Evolutionary conservation across 345 rosid species (phyloP).

Genomic region (Corymbia maculata): DNA sequence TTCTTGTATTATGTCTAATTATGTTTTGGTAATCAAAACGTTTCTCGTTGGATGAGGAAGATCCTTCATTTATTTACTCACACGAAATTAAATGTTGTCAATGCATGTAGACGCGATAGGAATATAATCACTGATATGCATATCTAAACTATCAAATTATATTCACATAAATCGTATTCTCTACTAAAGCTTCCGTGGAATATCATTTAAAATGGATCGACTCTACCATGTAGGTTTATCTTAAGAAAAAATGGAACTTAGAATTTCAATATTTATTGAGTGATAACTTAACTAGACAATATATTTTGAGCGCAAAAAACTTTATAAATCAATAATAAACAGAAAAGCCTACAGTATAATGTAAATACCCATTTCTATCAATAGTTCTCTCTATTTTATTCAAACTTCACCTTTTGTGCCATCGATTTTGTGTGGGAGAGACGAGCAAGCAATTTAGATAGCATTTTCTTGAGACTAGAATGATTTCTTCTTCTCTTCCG

Average conservation of each 20-base stretch:
- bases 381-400: background rate
- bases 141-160: background rate
- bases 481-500: too few species aligned
- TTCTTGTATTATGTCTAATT: background rate
- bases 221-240: background rate
- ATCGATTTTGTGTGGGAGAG: background rate
- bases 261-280: background rate
- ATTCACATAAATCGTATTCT: background rate
- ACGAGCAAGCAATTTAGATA: background rate
- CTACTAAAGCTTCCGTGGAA: background rate
- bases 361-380: background rate
- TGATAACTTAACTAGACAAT: background rate
- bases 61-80: background rate
- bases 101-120: fast-evolving
- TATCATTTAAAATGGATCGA: background rate
- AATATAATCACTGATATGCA: background rate
- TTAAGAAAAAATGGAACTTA: background rate
- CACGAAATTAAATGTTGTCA: background rate
- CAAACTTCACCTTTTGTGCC: background rate
- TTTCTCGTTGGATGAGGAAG: background rate
- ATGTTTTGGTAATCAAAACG: background rate
- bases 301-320: background rate
- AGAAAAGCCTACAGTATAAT: background rate
- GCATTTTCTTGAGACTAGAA: background rate
- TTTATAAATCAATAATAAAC: background rate